Evolutionary conservation across 2,329 filamentous ascomycete genomes (phyloP), one percentile per base, ranked within the genome.

Genomic region (Proliferodiscus dingleyae): DNA sequence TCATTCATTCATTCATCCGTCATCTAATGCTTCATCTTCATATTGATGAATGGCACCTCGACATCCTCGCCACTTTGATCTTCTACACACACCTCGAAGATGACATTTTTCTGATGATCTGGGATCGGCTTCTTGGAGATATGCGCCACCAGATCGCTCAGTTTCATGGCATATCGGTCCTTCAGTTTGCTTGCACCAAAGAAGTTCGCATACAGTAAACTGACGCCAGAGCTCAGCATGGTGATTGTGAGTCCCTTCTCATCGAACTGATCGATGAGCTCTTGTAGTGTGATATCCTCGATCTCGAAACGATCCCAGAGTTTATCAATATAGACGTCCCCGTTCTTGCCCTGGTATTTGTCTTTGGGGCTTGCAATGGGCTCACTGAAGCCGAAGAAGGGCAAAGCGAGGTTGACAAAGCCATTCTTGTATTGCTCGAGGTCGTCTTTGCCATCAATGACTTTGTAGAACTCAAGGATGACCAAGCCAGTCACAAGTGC

Each of bases 391-490:
- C 91, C 91, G 59, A 98, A 95, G 78, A 98, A 97, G 1, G 93
- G 93, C 53, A 98, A 72, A 1, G 93, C 93, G 56, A 98, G 71
- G 71, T 98, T 98, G 70, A 97, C 77, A 68, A 98, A 98, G 13
- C 93, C 93, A 64, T 98, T 98, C 80, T 97, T 97, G 82, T 94
- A 98, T 69, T 97, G 87, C 71, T 97, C 93, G 54, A 96, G 85
- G 58, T 97, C 89, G n/a, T 78, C 80, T 75, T 98, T 96, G 63
- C 89, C 91, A 62, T 97, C 93, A 37, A 98, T 75, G 53, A 98
- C 80, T 80, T 98, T 98, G 83, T 88, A 96, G 38, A 97, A 72
- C 72, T 98, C 93, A 37, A 98, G 72, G 13, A 94, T 78, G 43
- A 98, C 89, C 37, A 98, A 76, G 47, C 93, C 93, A 2, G 93